A percentile compares a stretch with the other conserved stretches of the same genome.
Evolutionary conservation across 1,284 basidiomycete species (phyloP).

Genomic region (Ceratobasidium sp.): DNA sequence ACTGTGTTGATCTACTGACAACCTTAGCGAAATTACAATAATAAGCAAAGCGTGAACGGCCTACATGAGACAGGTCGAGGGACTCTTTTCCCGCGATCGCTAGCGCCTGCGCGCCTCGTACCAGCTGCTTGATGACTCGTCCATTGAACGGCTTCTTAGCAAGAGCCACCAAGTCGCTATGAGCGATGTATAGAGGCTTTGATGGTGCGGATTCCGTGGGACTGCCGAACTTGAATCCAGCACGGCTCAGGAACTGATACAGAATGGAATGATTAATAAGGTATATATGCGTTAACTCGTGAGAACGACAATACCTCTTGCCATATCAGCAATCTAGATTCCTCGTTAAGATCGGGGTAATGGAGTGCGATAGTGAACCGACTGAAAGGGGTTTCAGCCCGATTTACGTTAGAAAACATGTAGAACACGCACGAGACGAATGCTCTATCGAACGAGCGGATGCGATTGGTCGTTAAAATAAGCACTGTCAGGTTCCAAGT

Average conservation of each 20-base stretch:
- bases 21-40: slow-evolving; percentile 51
- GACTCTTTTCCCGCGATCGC: slow-evolving; percentile 64
- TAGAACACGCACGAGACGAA: slow-evolving; percentile 60
- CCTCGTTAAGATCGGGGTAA: slow-evolving; percentile 66
- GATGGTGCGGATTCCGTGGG: background rate
- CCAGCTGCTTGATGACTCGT: slow-evolving; percentile 74
- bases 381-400: slow-evolving; percentile 54
- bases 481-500: slow-evolving; percentile 57
- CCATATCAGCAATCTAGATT: slow-evolving; percentile 69
- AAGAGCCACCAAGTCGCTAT: slow-evolving; percentile 61
- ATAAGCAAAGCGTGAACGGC: slow-evolving; percentile 52
- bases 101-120: slow-evolving; percentile 70
- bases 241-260: slow-evolving; percentile 63
- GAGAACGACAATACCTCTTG: slow-evolving; percentile 53
- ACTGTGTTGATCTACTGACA: slow-evolving; percentile 66
- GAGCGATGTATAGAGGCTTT: slow-evolving; percentile 54
- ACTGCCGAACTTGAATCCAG: slow-evolving; percentile 57
- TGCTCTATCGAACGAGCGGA: slow-evolving; percentile 73
- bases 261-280: background rate
- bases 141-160: slow-evolving; percentile 68
- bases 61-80: slow-evolving; percentile 29
- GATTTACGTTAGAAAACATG: background rate
- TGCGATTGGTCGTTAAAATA: slow-evolving; percentile 76
- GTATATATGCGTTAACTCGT: slow-evolving; percentile 14
- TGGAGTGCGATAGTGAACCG: slow-evolving; percentile 74